Conservation (phyloP, 192 early-diverging fungal species). For the Podila clonocystis region DNA sequence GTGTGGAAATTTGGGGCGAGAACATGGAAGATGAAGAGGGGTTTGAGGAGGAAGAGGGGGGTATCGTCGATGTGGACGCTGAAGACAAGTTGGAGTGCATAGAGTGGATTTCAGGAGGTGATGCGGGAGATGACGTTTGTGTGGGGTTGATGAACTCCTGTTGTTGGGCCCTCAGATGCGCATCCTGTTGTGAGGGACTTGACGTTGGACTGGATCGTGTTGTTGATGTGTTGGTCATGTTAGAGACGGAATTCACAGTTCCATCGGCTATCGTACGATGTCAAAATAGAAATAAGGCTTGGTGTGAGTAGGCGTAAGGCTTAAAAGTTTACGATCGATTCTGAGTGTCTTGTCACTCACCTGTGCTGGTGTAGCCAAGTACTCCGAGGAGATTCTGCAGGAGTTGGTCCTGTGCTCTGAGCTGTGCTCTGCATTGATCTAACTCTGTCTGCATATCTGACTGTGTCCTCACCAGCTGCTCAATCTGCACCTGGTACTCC, state of each 20-base stretch:
- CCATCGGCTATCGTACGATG: not conserved
- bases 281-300: slow-evolving; percentile 1
- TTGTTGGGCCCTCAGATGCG: slow-evolving; percentile 4
- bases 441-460: slow-evolving; percentile 58
- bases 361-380: slow-evolving; percentile 47
- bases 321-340: not conserved
- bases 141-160: not conserved
- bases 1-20: slow-evolving; percentile 15
- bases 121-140: slow-evolving; percentile 26
- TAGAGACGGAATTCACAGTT: too few relatives aligned
- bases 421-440: slow-evolving; percentile 52
- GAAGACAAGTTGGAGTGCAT: slow-evolving; percentile 8
- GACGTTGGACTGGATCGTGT: slow-evolving; percentile 4
- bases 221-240: slow-evolving; percentile 9
- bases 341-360: slow-evolving; percentile 15
- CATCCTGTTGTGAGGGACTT: slow-evolving; percentile 7
- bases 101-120: slow-evolving; percentile 25
- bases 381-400: slow-evolving; percentile 54
- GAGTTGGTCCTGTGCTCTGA: slow-evolving; percentile 59
- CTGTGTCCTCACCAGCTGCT: slow-evolving; percentile 52
- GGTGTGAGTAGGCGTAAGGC: too few relatives aligned
- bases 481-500: slow-evolving; percentile 54
- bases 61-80: slow-evolving; percentile 7
- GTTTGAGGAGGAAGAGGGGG: not conserved
- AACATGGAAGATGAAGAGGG: slow-evolving; percentile 21